A percentile compares a stretch with the other conserved stretches of the same genome.
phyloP scores from a whole-genome alignment of 2,329 filamentous ascomycete species.

The Colletotrichum noveboracense region DNA sequence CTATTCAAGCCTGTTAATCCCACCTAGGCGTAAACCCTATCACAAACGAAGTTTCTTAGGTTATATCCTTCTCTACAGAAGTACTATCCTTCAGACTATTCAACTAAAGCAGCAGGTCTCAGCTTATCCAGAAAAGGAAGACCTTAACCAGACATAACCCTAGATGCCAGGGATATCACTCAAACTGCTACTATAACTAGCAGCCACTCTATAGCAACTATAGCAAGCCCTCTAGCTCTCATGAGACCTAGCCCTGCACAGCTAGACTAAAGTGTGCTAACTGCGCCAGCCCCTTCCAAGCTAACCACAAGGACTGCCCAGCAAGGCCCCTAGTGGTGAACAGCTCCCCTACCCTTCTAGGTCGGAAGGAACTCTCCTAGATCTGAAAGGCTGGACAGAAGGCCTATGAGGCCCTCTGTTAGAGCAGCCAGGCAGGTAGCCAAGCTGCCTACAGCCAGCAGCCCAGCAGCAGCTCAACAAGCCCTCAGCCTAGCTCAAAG shows the following conservation, averaged over 20 bases:
- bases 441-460: no score
- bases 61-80: no score
- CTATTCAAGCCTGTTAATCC: no score
- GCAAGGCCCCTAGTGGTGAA: background rate
- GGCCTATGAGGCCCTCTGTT: background rate
- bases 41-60: no score
- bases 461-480: no score
- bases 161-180: background rate
- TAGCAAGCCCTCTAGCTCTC: background rate
- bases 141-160: background rate
- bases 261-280: background rate
- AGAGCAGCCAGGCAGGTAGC: background rate
- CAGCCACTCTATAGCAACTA: background rate
- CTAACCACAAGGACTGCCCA: background rate
- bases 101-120: no score
- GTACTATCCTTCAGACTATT: no score
- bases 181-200: background rate
- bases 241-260: background rate
- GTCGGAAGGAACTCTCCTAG: background rate
- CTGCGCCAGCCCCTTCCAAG: background rate
- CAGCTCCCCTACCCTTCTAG: background rate
- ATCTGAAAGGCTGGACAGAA: background rate
- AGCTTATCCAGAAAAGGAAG: no score
- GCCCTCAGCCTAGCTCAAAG: background rate
- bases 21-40: no score